Conservation (phyloP, 768 basidiomycete genomes). For the Lactarius quietus region DNA sequence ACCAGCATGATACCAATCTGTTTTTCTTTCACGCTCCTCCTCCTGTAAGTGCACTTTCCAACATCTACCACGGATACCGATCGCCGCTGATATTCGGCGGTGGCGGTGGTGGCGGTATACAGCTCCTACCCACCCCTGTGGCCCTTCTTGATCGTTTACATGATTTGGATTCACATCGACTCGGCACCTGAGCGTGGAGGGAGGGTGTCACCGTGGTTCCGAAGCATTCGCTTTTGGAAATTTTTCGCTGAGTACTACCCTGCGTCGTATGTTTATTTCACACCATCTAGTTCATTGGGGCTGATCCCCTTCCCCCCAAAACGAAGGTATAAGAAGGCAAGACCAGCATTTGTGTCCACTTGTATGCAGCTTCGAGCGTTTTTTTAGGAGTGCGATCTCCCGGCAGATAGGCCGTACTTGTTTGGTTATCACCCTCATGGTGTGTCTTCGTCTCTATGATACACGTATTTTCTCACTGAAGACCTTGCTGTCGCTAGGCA, state of each 20-base stretch:
- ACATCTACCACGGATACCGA: background rate
- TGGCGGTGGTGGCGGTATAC: slow-evolving; percentile 12
- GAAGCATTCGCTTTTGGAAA: slow-evolving; percentile 68
- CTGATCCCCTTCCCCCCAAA: background rate
- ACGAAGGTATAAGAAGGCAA: slow-evolving; percentile 42
- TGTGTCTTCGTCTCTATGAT: slow-evolving; percentile 33
- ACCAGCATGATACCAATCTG: slow-evolving; percentile 73
- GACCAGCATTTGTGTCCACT: slow-evolving; percentile 1
- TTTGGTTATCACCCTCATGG: slow-evolving; percentile 99
- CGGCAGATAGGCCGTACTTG: slow-evolving; percentile 88
- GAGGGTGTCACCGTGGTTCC: slow-evolving; percentile 69
- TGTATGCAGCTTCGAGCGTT: background rate
- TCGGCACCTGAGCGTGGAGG: slow-evolving; percentile 70
- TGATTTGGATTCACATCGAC: slow-evolving; percentile 80
- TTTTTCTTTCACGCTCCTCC: slow-evolving; percentile 64
- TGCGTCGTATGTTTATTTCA: slow-evolving; percentile 60
- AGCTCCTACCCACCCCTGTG: slow-evolving; percentile 89
- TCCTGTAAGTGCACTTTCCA: slow-evolving; percentile 57
- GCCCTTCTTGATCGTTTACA: slow-evolving; percentile 76
- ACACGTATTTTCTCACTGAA: background rate
- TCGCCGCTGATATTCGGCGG: background rate
- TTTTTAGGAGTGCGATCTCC: slow-evolving; percentile 79
- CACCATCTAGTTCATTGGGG: background rate
- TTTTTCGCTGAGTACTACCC: slow-evolving; percentile 94
- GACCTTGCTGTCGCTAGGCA: slow-evolving; percentile 49